Percentiles rank a stretch among this genome's conserved stretches.
phyloP scores from a whole-genome alignment of 345 rosid species.

The Barbarea vulgaris region DNA sequence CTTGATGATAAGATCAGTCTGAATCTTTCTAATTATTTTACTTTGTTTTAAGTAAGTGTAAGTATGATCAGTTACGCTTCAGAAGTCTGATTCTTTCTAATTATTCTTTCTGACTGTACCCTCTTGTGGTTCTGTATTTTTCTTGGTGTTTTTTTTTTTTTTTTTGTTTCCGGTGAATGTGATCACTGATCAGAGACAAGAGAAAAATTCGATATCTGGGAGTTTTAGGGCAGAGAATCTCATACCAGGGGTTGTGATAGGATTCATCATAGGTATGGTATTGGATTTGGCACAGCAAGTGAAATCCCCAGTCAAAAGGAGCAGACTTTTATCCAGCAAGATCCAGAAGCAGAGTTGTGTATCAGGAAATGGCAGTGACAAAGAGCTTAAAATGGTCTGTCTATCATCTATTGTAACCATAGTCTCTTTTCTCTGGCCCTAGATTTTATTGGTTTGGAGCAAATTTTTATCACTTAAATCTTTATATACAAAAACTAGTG shows the following conservation, averaged over 20 bases:
- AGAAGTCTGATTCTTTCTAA: neutral
- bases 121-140: neutral
- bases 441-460: slow-evolving; percentile 10
- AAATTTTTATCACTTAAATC: neutral
- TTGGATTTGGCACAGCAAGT: slow-evolving; percentile 67
- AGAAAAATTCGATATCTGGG: slow-evolving; percentile 54
- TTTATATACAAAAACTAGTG: neutral
- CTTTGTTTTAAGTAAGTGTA: neutral
- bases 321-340: slow-evolving; percentile 62
- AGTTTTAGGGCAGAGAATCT: slow-evolving; percentile 80
- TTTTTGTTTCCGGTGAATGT: slow-evolving; percentile 39
- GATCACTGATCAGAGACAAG: slow-evolving; percentile 56
- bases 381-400: slow-evolving; percentile 80
- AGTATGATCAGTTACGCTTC: neutral
- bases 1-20: neutral
- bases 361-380: slow-evolving; percentile 48
- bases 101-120: neutral
- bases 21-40: neutral
- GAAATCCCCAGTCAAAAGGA: slow-evolving; percentile 50
- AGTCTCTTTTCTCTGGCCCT: neutral
- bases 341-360: slow-evolving; percentile 45
- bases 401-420: neutral
- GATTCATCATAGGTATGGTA: slow-evolving; percentile 80
- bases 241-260: slow-evolving; percentile 77
- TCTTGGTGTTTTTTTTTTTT: neutral